phyloP scores from a whole-genome alignment of 306 rosid species.

The Rosa chinensis region DNA sequence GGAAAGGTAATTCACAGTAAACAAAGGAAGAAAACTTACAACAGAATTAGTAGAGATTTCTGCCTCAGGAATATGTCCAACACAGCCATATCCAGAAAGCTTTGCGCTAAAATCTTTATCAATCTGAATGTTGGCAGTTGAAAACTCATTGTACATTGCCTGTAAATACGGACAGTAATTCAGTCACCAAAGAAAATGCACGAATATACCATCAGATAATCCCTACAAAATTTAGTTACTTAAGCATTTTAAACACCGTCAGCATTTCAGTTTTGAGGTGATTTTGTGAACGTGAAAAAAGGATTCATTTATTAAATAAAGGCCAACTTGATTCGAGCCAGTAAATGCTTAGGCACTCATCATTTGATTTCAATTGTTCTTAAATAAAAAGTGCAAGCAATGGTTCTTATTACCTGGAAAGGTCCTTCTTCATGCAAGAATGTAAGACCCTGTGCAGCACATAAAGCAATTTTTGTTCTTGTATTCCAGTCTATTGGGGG shows the following conservation, averaged over 20 bases:
- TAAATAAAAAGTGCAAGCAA: not conserved
- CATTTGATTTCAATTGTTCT: not conserved
- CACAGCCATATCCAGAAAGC: slow-evolving; percentile 98
- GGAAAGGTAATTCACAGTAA: not conserved
- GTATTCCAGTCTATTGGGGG: slow-evolving; percentile 97
- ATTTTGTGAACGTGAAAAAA: not conserved
- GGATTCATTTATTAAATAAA: not conserved
- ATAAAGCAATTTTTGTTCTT: slow-evolving; percentile 86
- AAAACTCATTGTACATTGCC: slow-evolving; percentile 99
- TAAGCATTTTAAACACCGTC: not conserved
- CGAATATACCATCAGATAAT: not conserved
- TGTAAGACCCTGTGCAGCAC: slow-evolving; percentile 95
- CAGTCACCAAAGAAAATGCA: slow-evolving; percentile 25
- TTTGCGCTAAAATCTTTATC: slow-evolving; percentile 99
- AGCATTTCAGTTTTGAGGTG: not conserved
- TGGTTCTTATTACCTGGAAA: slow-evolving; percentile 73
- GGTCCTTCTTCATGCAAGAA: slow-evolving; percentile 99
- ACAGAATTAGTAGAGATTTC: slow-evolving; percentile 79
- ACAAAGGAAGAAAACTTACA: slow-evolving; percentile 43
- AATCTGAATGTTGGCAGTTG: slow-evolving; percentile 86
- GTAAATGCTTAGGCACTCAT: not conserved
- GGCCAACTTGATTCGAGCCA: not conserved
- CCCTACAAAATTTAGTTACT: not conserved
- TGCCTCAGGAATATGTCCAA: slow-evolving; percentile 82
- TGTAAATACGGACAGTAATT: slow-evolving; percentile 37